These are phyloP conservation scores for Malus hybrid DNA, from an alignment of 331 rosid species.

Conservation along the genomic window DNA sequence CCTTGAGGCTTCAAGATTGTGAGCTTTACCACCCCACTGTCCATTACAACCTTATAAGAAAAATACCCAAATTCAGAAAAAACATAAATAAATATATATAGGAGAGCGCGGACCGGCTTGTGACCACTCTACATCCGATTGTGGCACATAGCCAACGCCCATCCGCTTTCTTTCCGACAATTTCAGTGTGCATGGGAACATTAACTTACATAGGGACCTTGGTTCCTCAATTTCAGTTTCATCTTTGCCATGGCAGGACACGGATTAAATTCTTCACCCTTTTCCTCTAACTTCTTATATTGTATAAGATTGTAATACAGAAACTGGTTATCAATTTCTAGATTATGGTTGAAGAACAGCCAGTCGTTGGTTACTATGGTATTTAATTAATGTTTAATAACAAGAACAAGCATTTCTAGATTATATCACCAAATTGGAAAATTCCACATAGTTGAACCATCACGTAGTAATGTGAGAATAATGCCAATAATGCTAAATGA, in stretches of 20 bases:
- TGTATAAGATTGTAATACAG: not conserved
- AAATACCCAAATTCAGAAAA: not conserved
- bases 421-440: not conserved
- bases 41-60: conserved; percentile 17
- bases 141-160: not conserved
- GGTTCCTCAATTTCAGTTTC: conserved; percentile 21
- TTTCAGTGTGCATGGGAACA: not conserved
- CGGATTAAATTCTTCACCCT: not conserved
- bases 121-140: too few relatives aligned
- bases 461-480: not conserved
- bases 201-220: conserved; percentile 24
- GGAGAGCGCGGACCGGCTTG: too few relatives aligned
- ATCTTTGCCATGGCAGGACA: conserved; percentile 16
- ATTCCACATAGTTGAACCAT: not conserved
- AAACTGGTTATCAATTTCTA: not conserved
- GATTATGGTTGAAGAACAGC: not conserved
- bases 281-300: not conserved
- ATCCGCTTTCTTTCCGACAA: not conserved
- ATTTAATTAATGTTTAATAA: not conserved
- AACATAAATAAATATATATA: too few relatives aligned
- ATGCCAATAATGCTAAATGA: too few relatives aligned
- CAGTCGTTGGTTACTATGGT: conserved; percentile 20
- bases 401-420: not conserved
- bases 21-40: conserved; percentile 26
- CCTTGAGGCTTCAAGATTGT: conserved; percentile 31